These are phyloP conservation scores for Lactifluus hygrophoroides DNA, from an alignment of 768 basidiomycete genomes.

Conservation along the genomic window DNA sequence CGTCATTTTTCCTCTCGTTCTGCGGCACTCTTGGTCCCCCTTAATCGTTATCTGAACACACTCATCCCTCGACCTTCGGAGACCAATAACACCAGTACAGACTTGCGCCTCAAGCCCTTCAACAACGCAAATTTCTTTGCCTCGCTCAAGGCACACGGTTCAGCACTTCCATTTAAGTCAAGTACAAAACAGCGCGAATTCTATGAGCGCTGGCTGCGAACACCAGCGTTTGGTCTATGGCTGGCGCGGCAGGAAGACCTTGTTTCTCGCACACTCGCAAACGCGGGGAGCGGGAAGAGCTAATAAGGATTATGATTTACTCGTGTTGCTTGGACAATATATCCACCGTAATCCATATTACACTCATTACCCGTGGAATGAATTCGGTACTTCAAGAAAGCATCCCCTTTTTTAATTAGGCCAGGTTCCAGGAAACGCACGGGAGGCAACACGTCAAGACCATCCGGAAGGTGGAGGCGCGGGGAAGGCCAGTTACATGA, in stretches of 20 bases:
- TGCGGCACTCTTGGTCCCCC: constrained; percentile 76
- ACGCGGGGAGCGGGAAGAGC: neutral
- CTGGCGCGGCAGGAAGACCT: constrained; percentile 67
- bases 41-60: constrained; percentile 85
- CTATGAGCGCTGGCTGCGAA: constrained; percentile 69
- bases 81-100: constrained; percentile 26
- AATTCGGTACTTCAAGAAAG: neutral
- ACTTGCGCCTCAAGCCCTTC: constrained; percentile 56
- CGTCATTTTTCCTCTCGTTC: constrained; percentile 82
- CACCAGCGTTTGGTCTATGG: constrained; percentile 74
- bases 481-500: neutral
- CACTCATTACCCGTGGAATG: neutral
- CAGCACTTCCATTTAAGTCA: constrained; percentile 67
- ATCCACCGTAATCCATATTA: neutral
- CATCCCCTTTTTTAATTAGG: neutral
- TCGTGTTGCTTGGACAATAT: neutral
- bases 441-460: neutral
- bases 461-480: neutral
- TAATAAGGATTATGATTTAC: neutral
- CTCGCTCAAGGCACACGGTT: constrained; percentile 62
- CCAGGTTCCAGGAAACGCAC: neutral
- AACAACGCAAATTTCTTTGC: constrained; percentile 59
- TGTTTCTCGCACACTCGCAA: constrained; percentile 46
- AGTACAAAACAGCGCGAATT: constrained; percentile 57
- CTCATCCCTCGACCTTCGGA: constrained; percentile 69